These are phyloP conservation scores for Obelidium mucronatum DNA, from an alignment of 192 early-diverging fungal species.

Conservation along the genomic window DNA sequence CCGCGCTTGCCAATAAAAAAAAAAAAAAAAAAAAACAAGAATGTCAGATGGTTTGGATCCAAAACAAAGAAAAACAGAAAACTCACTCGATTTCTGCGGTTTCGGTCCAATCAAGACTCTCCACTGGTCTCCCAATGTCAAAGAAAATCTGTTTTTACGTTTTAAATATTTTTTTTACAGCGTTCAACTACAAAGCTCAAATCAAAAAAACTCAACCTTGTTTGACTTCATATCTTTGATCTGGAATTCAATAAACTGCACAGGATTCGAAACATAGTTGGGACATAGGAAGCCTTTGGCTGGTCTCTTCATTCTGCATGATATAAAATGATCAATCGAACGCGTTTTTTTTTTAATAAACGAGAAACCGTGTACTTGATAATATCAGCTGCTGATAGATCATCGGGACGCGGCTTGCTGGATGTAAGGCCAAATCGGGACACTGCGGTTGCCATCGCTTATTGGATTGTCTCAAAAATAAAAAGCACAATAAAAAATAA, in stretches of 20 bases:
- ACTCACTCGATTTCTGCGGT: conserved; percentile 17
- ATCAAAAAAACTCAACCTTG: conserved; percentile 34
- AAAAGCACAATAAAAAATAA: too few relatives aligned
- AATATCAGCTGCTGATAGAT: not conserved
- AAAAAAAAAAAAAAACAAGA: not conserved
- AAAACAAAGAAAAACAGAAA: not conserved
- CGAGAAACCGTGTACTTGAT: not conserved
- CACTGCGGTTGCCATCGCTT: conserved; percentile 1
- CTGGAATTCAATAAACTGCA: conserved; percentile 60
- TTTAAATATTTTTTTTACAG: not conserved
- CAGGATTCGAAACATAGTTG: not conserved
- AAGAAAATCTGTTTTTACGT: conserved; percentile 54
- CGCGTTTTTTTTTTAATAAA: not conserved
- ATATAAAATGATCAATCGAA: too few relatives aligned
- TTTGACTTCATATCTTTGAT: conserved; percentile 54
- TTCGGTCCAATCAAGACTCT: conserved; percentile 44
- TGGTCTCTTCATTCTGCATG: conserved; percentile 22
- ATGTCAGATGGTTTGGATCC: not conserved
- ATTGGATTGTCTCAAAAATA: too few relatives aligned
- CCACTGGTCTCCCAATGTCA: conserved; percentile 50
- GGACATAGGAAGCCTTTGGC: conserved; percentile 24
- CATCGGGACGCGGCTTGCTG: not conserved
- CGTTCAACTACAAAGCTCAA: not conserved
- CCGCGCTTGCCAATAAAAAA: conserved; percentile 35
- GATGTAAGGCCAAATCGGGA: not conserved